These are phyloP conservation scores for Alternaria alternata DNA, from an alignment of 2,329 filamentous ascomycete species.

Conservation along the genomic window DNA sequence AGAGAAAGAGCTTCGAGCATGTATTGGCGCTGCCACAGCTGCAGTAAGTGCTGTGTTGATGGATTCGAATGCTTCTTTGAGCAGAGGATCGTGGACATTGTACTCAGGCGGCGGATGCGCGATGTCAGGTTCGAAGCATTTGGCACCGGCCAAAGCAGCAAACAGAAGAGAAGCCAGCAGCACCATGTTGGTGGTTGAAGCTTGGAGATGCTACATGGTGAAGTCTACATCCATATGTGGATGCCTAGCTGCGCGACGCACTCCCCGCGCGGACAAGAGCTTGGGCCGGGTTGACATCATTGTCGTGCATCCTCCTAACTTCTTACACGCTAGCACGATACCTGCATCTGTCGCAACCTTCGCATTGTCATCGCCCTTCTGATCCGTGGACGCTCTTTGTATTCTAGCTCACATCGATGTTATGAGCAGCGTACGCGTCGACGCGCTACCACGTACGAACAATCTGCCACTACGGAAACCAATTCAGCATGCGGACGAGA, in stretches of 20 bases:
- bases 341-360: background rate
- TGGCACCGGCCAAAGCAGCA: conserved; percentile 24
- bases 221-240: background rate
- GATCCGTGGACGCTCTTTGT: background rate
- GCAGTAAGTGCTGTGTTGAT: conserved; percentile 38
- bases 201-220: conserved; percentile 7
- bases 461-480: background rate
- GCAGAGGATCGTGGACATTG: conserved; percentile 34
- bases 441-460: background rate
- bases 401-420: background rate
- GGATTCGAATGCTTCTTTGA: conserved; percentile 41
- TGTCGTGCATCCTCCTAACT: background rate
- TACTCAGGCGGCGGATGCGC: conserved; percentile 51
- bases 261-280: conserved; percentile 5
- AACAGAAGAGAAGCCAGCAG: conserved; percentile 15
- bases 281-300: conserved; percentile 7
- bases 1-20: conserved; percentile 50
- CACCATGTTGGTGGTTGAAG: conserved; percentile 22
- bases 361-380: background rate
- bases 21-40: conserved; percentile 40
- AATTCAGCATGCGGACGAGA: background rate
- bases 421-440: background rate
- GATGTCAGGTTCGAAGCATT: conserved; percentile 49
- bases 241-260: background rate
- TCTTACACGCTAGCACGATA: background rate